phyloP scores from a whole-genome alignment of 352 stramenopile species.

The Phytophthora rubi region DNA sequence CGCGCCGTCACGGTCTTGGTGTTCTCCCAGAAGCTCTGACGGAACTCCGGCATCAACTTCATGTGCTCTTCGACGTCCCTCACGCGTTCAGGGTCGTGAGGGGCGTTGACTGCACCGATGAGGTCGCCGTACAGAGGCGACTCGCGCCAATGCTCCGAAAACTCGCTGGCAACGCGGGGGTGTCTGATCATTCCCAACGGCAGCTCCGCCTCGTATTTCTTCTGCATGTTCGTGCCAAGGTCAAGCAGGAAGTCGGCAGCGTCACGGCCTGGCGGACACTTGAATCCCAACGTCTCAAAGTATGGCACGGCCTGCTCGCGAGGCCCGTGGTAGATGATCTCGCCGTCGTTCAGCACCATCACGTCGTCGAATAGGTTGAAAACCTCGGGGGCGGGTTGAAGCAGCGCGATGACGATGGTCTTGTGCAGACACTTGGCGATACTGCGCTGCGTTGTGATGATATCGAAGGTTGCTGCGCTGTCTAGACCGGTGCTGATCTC shows the following conservation, averaged over 20 bases:
- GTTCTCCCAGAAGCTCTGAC: slow-evolving; percentile 33
- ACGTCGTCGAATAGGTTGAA: slow-evolving; percentile 68
- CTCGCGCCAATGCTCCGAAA: slow-evolving; percentile 25
- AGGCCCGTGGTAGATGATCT: slow-evolving; percentile 71
- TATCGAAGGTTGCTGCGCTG: slow-evolving; percentile 90
- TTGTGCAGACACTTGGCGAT: slow-evolving; percentile 49
- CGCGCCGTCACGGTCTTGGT: slow-evolving; percentile 39
- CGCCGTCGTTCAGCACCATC: slow-evolving; percentile 60
- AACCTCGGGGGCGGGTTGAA: slow-evolving; percentile 64
- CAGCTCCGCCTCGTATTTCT: slow-evolving; percentile 39
- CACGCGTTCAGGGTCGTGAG: slow-evolving; percentile 16
- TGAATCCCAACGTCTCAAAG: slow-evolving; percentile 46
- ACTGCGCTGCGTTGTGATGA: slow-evolving; percentile 72
- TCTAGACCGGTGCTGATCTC: slow-evolving; percentile 94
- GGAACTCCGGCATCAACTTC: slow-evolving; percentile 54
- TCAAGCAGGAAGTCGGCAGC: slow-evolving; percentile 62
- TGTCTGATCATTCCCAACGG: slow-evolving; percentile 13
- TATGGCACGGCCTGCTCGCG: slow-evolving; percentile 42
- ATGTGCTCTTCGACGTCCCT: slow-evolving; percentile 72
- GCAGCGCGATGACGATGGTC: slow-evolving; percentile 60
- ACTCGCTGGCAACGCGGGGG: slow-evolving; percentile 34
- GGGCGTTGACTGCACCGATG: slow-evolving; percentile 11
- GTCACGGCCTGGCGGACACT: slow-evolving; percentile 50
- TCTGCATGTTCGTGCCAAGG: slow-evolving; percentile 49
- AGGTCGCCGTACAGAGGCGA: slow-evolving; percentile 15